A percentile compares a stretch with the other conserved stretches of the same genome.
Evolutionary conservation across 2,329 filamentous ascomycete species (phyloP).

Genomic region (Verticillium nonalfalfae): DNA sequence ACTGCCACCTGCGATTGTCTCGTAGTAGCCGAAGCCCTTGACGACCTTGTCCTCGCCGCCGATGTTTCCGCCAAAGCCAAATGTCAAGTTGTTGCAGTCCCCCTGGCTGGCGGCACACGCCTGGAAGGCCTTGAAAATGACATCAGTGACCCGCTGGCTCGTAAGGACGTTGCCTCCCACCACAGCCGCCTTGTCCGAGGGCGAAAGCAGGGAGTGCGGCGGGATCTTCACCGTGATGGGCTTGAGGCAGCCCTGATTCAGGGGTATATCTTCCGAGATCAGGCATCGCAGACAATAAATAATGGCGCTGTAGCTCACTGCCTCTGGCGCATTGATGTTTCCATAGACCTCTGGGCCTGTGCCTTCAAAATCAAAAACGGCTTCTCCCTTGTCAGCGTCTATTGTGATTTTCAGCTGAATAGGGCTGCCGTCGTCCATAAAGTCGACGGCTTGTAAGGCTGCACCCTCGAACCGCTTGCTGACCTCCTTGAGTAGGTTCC

Average conservation of each 20-base stretch:
- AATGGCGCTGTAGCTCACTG: conserved; percentile 79
- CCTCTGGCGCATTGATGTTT: conserved; percentile 76
- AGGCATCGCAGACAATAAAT: conserved; percentile 79
- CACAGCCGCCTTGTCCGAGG: conserved; percentile 70
- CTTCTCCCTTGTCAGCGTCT: conserved; percentile 67
- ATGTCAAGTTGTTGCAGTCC: conserved; percentile 79
- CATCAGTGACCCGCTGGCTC: conserved; percentile 36
- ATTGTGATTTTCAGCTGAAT: conserved; percentile 72
- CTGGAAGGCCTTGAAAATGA: conserved; percentile 62
- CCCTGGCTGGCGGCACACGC: conserved; percentile 76
- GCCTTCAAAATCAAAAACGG: conserved; percentile 73
- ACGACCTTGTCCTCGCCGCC: conserved; percentile 26
- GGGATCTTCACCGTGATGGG: conserved; percentile 72
- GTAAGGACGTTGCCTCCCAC: conserved; percentile 71
- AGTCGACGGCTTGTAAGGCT: conserved; percentile 65
- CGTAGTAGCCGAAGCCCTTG: conserved; percentile 42
- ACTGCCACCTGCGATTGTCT: conserved; percentile 59
- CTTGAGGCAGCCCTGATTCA: conserved; percentile 76
- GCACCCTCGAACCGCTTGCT: conserved; percentile 64
- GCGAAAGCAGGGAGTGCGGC: conserved; percentile 65
- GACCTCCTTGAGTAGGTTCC: conserved; percentile 65
- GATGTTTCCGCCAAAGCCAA: conserved; percentile 57
- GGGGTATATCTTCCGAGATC: conserved; percentile 73
- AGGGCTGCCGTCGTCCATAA: conserved; percentile 79
- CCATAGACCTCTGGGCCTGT: conserved; percentile 76